Conservation (phyloP, 1,284 basidiomycete species). For the Tilletia walkeri region DNA sequence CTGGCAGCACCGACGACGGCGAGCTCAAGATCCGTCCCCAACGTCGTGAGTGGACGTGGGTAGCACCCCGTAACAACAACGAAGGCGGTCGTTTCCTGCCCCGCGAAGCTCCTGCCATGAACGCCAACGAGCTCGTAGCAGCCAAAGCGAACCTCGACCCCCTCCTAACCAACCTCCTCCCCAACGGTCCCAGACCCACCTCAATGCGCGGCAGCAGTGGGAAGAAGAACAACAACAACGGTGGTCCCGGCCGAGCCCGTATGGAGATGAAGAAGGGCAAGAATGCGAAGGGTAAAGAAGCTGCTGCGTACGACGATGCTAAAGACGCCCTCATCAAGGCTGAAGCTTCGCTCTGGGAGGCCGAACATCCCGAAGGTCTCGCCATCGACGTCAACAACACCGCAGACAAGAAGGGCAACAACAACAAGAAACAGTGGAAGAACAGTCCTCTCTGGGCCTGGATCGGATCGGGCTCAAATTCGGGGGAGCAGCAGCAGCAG, state of each 20-base stretch:
- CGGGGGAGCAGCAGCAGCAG: background rate
- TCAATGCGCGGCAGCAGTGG: background rate
- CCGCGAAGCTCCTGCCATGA: background rate
- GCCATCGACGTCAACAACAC: background rate
- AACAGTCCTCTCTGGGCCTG: slow-evolving; percentile 1
- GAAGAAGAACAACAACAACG: background rate
- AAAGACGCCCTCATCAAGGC: slow-evolving; percentile 1
- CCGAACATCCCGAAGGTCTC: slow-evolving; percentile 1
- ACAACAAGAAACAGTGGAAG: background rate
- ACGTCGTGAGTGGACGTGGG: background rate
- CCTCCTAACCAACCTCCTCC: background rate
- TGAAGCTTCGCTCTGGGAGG: slow-evolving; percentile 6
- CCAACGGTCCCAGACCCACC: background rate
- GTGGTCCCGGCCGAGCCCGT: background rate
- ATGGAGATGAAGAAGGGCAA: slow-evolving; percentile 12
- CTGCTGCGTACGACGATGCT: background rate
- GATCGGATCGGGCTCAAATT: background rate
- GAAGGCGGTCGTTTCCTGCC: background rate
- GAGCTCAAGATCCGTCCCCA: background rate
- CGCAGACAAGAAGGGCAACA: background rate
- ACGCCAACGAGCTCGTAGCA: background rate
- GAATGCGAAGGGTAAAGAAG: background rate
- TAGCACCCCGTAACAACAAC: background rate
- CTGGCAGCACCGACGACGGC: background rate
- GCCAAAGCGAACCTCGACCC: background rate